Conservation (phyloP, 1,284 basidiomycete genomes). For the Psilocybe mexicana region DNA sequence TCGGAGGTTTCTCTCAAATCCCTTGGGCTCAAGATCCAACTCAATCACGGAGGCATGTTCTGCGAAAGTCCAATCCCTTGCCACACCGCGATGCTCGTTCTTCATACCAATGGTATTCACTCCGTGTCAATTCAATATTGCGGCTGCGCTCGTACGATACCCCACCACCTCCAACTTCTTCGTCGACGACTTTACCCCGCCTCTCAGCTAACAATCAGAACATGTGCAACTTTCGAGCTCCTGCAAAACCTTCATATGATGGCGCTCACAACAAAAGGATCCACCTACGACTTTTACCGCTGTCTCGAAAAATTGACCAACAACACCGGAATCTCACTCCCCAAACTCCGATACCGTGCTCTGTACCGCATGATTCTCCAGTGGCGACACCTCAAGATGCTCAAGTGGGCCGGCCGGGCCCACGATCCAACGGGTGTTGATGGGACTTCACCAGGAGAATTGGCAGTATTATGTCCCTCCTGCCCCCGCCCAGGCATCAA, state of each 20-base stretch:
- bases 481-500: slow-evolving; percentile 27
- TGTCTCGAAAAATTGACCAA: neutral
- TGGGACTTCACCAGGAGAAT: slow-evolving; percentile 20
- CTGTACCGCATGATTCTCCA: neutral
- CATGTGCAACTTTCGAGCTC: neutral
- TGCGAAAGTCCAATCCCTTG: neutral
- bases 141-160: slow-evolving; percentile 2
- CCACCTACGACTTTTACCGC: neutral
- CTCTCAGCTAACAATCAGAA: neutral
- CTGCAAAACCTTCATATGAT: slow-evolving; percentile 5
- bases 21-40: slow-evolving; percentile 6
- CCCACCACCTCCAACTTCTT: neutral
- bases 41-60: slow-evolving; percentile 1
- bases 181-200: slow-evolving; percentile 6
- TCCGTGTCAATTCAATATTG: slow-evolving; percentile 6
- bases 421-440: slow-evolving; percentile 22
- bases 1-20: neutral
- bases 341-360: neutral
- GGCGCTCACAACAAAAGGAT: too few relatives aligned
- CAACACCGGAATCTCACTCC: neutral
- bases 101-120: slow-evolving; percentile 11
- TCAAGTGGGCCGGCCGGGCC: slow-evolving; percentile 24
- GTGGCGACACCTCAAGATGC: slow-evolving; percentile 25
- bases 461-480: slow-evolving; percentile 26
- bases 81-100: slow-evolving; percentile 1